Evolutionary conservation across 805 yeast genomes (phyloP), one percentile per base, ranked within the genome.

Genomic region (Pichia californica): DNA sequence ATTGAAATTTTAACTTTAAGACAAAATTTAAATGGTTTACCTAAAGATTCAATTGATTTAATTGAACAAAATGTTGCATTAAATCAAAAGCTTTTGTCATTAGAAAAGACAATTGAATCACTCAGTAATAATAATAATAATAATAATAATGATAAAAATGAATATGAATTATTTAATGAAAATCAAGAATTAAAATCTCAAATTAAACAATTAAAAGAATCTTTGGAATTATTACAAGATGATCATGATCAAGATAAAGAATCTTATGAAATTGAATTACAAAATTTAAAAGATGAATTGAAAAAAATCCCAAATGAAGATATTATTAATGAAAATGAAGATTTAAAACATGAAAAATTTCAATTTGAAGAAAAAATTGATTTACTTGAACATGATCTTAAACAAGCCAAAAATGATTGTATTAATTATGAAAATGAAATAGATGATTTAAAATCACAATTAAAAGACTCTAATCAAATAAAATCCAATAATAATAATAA

Each of bases 1-100:
- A 66, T 71, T 23, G 68, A 70, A 50, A 54, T 72, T 31, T 62
- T 66, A 10, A 64, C 73, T 0, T 55, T 70, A 40, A 63, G 64
- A 31, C 58, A 63, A 45, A 61, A 59, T 35, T 54, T 70, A 31
- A 65, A 64, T 36, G 66, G 62, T n/a, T 59, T 71, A n/a, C 76
- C 77, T 0, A 58, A 55, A 31, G 73, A 69, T 42, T 64, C 67
- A 28, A 51, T 56, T 2, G 66, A 64, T 6, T 42, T 72, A 40
- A 58, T 70, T 25, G 43, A 46, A 15, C 45, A 52, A 26, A 45
- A 41, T 21, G 48, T 45, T 5, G n/a, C 19, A 5, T 38, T 49
- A 11, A 47, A 45, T 21, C 40, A 49, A 20, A 33, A 50, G 37
- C 10, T 52, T 5, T 8, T 50, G 2, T 23, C 33, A 14, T 18